These are phyloP conservation scores for Nakaseomyces kungkrabaensis DNA, from an alignment of 1,139 yeast genomes.

Conservation along the genomic window DNA sequence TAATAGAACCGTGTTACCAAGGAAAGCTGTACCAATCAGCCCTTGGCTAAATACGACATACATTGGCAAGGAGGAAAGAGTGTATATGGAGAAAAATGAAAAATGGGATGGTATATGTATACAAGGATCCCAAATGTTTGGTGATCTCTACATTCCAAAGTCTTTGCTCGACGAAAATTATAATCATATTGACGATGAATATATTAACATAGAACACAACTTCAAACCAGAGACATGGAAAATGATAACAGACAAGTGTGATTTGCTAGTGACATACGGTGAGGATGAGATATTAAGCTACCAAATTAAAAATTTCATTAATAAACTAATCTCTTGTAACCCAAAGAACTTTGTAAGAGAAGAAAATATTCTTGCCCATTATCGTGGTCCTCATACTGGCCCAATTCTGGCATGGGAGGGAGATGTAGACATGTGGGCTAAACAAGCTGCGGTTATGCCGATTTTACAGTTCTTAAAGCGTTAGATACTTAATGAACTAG, in stretches of 20 bases:
- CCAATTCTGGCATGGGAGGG: slow-evolving; percentile 8
- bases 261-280: slow-evolving; percentile 16
- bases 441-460: slow-evolving; percentile 1
- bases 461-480: slow-evolving; percentile 4
- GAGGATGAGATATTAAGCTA: slow-evolving; percentile 16
- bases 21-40: slow-evolving; percentile 16
- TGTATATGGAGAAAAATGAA: background rate
- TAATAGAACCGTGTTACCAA: slow-evolving; percentile 10
- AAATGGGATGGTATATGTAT: slow-evolving; percentile 12
- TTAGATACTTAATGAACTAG: background rate
- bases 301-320: slow-evolving; percentile 13
- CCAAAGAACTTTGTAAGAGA: slow-evolving; percentile 4
- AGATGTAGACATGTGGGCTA: slow-evolving; percentile 6
- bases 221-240: slow-evolving; percentile 15
- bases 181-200: slow-evolving; percentile 9
- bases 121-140: slow-evolving; percentile 12
- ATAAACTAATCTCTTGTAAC: slow-evolving; percentile 8
- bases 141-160: slow-evolving; percentile 8
- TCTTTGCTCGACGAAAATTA: background rate
- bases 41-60: slow-evolving; percentile 24
- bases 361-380: slow-evolving; percentile 8
- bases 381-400: slow-evolving; percentile 15
- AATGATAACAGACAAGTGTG: slow-evolving; percentile 8
- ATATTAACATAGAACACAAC: slow-evolving; percentile 15
- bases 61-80: slow-evolving; percentile 4